phyloP scores from a whole-genome alignment of 2,329 filamentous ascomycete species.

The Pseudogymnoascus sp. region DNA sequence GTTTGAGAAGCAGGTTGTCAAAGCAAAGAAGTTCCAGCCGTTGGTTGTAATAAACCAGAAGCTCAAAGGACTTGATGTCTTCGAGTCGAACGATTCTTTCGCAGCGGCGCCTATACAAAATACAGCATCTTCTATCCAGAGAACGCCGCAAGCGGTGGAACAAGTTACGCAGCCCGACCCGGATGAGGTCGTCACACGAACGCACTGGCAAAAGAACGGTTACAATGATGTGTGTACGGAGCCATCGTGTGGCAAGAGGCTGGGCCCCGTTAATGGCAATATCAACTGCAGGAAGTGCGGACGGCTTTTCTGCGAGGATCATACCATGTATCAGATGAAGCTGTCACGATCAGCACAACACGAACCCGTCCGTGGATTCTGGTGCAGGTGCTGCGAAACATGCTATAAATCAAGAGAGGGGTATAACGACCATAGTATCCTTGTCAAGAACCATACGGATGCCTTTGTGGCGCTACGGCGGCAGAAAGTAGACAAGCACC shows the following conservation, averaged over 20 bases:
- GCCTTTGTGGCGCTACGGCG: conserved; percentile 63
- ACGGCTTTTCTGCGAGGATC: conserved; percentile 88
- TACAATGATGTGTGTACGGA: conserved; percentile 77
- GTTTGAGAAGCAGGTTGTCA: conserved; percentile 68
- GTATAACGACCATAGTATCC: conserved; percentile 80
- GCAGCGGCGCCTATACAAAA: conserved; percentile 27
- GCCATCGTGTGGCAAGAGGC: conserved; percentile 69
- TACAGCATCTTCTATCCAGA: conserved; percentile 27
- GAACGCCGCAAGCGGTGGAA: conserved; percentile 15
- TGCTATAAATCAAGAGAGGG: conserved; percentile 95
- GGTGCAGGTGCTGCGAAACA: conserved; percentile 97
- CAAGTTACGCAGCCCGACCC: conserved; percentile 48
- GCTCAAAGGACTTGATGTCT: conserved; percentile 65
- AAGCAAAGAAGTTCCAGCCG: conserved; percentile 67
- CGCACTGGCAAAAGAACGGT: conserved; percentile 78
- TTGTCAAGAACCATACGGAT: conserved; percentile 62
- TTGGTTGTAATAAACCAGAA: conserved; percentile 68
- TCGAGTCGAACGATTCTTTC: conserved; percentile 60
- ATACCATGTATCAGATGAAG: conserved; percentile 99
- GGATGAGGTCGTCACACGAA: conserved; percentile 78
- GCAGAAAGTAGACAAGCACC: conserved; percentile 72
- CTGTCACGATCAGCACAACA: conserved; percentile 80
- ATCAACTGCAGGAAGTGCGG: conserved; percentile 94
- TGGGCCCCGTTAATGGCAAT: conserved; percentile 72
- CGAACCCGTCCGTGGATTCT: conserved; percentile 81